Percentiles rank a stretch among this genome's conserved stretches.
These are phyloP conservation scores for Nitzschia palea DNA, from an alignment of 108 stramenopile genomes.

Conservation along the genomic window DNA sequence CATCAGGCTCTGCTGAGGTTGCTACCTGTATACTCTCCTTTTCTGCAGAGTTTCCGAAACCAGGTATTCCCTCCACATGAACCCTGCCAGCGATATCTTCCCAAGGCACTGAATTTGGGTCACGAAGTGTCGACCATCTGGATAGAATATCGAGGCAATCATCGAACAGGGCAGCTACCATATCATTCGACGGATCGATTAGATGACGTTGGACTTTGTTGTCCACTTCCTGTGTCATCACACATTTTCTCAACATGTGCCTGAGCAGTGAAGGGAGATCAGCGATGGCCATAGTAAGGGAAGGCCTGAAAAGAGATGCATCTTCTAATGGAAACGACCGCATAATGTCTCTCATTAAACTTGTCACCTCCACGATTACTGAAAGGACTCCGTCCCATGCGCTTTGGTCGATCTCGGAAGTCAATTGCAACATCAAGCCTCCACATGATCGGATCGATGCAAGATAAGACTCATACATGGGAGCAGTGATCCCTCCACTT, in stretches of 20 bases:
- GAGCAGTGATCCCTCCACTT: constrained; percentile 31
- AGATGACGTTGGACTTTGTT: background rate
- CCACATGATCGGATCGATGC: constrained; percentile 25
- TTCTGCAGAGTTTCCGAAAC: too few species aligned
- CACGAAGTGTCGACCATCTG: constrained; percentile 27
- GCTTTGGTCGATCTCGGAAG: too few species aligned
- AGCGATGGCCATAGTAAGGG: constrained; percentile 19
- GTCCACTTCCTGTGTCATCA: background rate
- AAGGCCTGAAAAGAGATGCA: constrained; percentile 25
- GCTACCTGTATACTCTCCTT: too few species aligned
- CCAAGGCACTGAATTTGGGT: constrained; percentile 36
- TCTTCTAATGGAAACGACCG: constrained; percentile 17
- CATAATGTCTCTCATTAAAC: constrained; percentile 6
- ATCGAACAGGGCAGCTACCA: constrained; percentile 1
- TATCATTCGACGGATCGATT: background rate
- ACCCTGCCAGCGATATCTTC: constrained; percentile 27
- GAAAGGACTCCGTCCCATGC: background rate
- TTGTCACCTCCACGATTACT: background rate
- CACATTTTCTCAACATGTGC: constrained; percentile 3
- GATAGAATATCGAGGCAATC: constrained; percentile 22
- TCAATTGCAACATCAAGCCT: background rate
- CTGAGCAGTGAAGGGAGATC: constrained; percentile 21
- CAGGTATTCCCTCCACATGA: background rate
- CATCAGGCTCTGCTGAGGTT: too few species aligned
- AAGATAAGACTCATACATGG: constrained; percentile 14